Evolutionary conservation across 2,329 filamentous ascomycete genomes (phyloP).

Genomic region (Fusarium illudens): DNA sequence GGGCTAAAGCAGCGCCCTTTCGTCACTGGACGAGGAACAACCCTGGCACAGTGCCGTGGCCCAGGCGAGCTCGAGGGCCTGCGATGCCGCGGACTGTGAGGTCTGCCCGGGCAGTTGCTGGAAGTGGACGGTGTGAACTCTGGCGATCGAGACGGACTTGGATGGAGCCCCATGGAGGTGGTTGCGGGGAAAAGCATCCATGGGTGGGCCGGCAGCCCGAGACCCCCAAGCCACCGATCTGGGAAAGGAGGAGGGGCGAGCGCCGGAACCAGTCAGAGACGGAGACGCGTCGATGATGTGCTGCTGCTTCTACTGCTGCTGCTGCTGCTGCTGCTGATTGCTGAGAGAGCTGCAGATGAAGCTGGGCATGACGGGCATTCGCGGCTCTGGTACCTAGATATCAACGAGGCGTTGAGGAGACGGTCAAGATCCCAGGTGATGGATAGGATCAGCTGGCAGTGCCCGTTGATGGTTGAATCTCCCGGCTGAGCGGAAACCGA

Average conservation of each 20-base stretch:
- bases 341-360: slow-evolving; percentile 1
- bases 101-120: slow-evolving; percentile 24
- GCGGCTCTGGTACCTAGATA: not conserved
- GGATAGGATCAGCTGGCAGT: not conserved
- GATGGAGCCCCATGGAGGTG: slow-evolving; percentile 29
- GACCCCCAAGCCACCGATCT: slow-evolving; percentile 39
- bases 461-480: not conserved
- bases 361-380: not conserved
- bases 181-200: slow-evolving; percentile 41
- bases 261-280: slow-evolving; percentile 32
- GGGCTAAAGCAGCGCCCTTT: slow-evolving; percentile 35
- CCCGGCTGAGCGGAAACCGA: not conserved
- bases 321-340: slow-evolving; percentile 4
- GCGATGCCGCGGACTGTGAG: slow-evolving; percentile 35
- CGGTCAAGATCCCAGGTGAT: not conserved
- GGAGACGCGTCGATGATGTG: slow-evolving; percentile 6
- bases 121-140: slow-evolving; percentile 43
- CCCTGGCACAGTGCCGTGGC: slow-evolving; percentile 27
- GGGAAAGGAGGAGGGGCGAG: slow-evolving; percentile 8
- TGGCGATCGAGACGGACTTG: slow-evolving; percentile 42
- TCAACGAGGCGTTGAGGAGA: not conserved
- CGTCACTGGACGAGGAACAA: slow-evolving; percentile 28
- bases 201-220: slow-evolving; percentile 34
- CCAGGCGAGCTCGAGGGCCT: not conserved
- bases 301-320: slow-evolving; percentile 21